phyloP scores from a whole-genome alignment of 2,329 filamentous ascomycete species.

The Apiospora pterosperma region DNA sequence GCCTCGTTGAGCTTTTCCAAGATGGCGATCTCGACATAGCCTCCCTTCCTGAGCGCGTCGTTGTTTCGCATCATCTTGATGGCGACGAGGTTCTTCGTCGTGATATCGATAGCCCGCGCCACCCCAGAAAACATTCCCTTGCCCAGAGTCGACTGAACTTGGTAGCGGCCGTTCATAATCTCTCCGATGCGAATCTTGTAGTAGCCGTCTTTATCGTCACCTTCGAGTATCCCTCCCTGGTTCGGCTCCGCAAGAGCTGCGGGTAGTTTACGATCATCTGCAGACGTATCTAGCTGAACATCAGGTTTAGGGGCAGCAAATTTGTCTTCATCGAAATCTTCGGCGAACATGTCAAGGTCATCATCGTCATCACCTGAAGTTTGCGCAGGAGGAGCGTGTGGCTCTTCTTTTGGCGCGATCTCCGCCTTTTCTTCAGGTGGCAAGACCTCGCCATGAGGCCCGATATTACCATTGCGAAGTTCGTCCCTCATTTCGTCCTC shows the following conservation, averaged over 20 bases:
- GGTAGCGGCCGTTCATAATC: constrained; percentile 83
- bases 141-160: constrained; percentile 81
- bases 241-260: constrained; percentile 46
- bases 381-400: constrained; percentile 38
- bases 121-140: constrained; percentile 97
- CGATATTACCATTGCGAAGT: constrained; percentile 47
- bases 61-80: constrained; percentile 99
- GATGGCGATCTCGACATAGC: constrained; percentile 91
- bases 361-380: constrained; percentile 52
- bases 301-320: constrained; percentile 50
- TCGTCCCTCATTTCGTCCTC: constrained; percentile 65
- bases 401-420: constrained; percentile 31
- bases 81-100: constrained; percentile 74
- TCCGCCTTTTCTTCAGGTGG: constrained; percentile 31
- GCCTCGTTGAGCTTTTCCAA: constrained; percentile 80
- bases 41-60: constrained; percentile 85
- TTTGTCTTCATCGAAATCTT: constrained; percentile 68
- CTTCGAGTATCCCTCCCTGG: constrained; percentile 78
- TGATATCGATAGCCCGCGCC: constrained; percentile 79
- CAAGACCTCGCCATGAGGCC: constrained; percentile 56
- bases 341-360: constrained; percentile 86
- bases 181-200: constrained; percentile 95
- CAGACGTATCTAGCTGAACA: constrained; percentile 32
- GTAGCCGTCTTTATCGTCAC: constrained; percentile 92
- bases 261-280: constrained; percentile 44